Conservation (phyloP, 495 filamentous ascomycete species). For the Aspergillus kassunensis region DNA sequence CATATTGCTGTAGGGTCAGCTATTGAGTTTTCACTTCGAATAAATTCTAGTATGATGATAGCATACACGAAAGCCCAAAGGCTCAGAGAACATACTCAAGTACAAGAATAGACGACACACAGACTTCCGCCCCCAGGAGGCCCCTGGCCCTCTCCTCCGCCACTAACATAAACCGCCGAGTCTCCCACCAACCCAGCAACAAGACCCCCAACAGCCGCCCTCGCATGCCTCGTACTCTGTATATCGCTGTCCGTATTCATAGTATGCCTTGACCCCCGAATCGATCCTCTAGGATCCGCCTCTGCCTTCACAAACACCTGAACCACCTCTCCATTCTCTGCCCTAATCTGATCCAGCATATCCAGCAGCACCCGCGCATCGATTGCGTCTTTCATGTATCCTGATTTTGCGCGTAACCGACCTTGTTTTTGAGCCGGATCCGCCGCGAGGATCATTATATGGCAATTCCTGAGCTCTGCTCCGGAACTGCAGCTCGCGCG, state of each 20-base stretch:
- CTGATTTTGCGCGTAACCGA: neutral
- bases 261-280: conserved; percentile 1
- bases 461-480: conserved; percentile 4
- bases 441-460: conserved; percentile 3
- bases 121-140: neutral
- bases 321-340: conserved; percentile 1
- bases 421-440: neutral
- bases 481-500: conserved; percentile 6
- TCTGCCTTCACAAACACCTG: conserved; percentile 6
- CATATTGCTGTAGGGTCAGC: too few relatives aligned
- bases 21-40: too few relatives aligned
- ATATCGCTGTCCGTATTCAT: conserved; percentile 9
- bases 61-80: too few relatives aligned
- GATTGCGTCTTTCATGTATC: conserved; percentile 5
- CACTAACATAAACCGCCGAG: conserved; percentile 3
- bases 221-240: conserved; percentile 2
- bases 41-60: too few relatives aligned
- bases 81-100: too few relatives aligned
- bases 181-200: conserved; percentile 3
- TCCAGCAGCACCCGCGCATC: neutral
- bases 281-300: conserved; percentile 1
- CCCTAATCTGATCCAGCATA: neutral
- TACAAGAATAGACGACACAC: conserved; percentile 3
- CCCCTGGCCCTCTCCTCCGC: conserved; percentile 3
- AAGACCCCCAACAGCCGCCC: conserved; percentile 5